phyloP scores from a whole-genome alignment of 2,329 filamentous ascomycete genomes.

The Clonostachys sp. region DNA sequence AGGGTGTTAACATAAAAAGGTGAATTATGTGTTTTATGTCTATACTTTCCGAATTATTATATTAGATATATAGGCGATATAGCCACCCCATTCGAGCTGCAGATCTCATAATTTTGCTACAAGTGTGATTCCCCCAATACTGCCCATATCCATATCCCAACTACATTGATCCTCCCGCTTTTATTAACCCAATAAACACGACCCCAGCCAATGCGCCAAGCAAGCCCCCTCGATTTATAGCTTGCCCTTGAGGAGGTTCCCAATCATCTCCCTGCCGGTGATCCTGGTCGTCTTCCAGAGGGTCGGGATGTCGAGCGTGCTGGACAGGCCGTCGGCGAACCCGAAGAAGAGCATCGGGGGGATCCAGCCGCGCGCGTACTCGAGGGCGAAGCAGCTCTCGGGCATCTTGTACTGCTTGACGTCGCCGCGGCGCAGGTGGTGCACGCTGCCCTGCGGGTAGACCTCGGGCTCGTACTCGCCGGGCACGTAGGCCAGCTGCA shows the following conservation, averaged over 20 bases:
- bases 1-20: too few species aligned
- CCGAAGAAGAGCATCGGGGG: slow-evolving; percentile 90
- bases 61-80: too few species aligned
- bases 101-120: too few species aligned
- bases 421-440: slow-evolving; percentile 66
- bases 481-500: slow-evolving; percentile 70
- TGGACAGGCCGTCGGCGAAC: slow-evolving; percentile 74
- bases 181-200: background rate
- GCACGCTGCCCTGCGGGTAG: slow-evolving; percentile 64
- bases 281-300: slow-evolving; percentile 73
- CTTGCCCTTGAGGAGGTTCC: slow-evolving; percentile 68
- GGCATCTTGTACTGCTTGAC: slow-evolving; percentile 85
- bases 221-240: slow-evolving; percentile 37
- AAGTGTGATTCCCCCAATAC: too few species aligned
- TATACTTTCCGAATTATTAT: too few species aligned
- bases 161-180: too few species aligned
- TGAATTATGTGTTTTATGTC: too few species aligned
- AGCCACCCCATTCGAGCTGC: too few species aligned
- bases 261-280: slow-evolving; percentile 72
- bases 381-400: slow-evolving; percentile 71
- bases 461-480: slow-evolving; percentile 64
- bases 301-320: slow-evolving; percentile 81
- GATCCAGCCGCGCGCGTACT: slow-evolving; percentile 86
- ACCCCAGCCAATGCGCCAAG: too few species aligned
- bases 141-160: too few species aligned